These are phyloP conservation scores for Paramecium biaurelia DNA, from an alignment of 73 alveolate genomes.

Conservation along the genomic window DNA sequence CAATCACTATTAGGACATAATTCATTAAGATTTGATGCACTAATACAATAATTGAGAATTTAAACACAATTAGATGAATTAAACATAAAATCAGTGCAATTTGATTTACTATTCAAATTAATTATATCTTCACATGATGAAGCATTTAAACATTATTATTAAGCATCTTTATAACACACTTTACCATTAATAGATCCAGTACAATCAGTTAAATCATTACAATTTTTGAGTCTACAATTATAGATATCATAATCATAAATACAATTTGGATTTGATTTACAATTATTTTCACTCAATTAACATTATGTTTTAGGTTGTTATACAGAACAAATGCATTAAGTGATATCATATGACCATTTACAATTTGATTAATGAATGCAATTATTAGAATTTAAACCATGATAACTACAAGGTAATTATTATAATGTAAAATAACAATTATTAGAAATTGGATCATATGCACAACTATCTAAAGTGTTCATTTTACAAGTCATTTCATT, in stretches of 20 bases:
- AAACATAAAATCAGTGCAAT: neutral
- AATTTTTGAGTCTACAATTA: neutral
- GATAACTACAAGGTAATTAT: neutral
- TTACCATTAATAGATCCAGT: neutral
- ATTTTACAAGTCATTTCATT: neutral
- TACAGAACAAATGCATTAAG: neutral
- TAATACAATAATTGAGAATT: neutral
- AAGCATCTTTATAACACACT: neutral
- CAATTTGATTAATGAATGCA: neutral
- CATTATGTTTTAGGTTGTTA: neutral
- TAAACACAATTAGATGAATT: neutral
- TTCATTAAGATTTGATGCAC: neutral
- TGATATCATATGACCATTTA: neutral
- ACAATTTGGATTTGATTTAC: neutral
- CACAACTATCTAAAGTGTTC: neutral
- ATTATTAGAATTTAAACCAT: neutral
- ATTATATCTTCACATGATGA: neutral
- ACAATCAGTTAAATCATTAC: constrained; percentile 2
- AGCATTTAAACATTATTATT: neutral
- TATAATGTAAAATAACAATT: neutral
- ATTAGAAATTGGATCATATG: neutral
- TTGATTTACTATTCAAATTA: neutral
- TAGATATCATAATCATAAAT: neutral
- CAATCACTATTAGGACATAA: constrained; percentile 41
- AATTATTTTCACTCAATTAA: neutral